These are phyloP conservation scores for Amanita thiersii DNA, from an alignment of 768 basidiomycete species.

Conservation along the genomic window DNA sequence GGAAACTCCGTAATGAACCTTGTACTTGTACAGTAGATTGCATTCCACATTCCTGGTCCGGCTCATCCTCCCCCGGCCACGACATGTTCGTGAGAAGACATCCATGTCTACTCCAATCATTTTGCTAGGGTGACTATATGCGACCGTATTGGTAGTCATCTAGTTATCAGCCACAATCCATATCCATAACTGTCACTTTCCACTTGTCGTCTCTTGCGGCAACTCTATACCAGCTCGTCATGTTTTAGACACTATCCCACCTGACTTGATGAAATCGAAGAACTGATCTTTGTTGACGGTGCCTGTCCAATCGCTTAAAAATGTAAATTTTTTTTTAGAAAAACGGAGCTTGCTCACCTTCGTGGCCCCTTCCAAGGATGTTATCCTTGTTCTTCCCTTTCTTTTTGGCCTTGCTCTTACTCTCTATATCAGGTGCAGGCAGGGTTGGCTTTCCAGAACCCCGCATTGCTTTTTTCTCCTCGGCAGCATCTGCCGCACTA, in stretches of 20 bases:
- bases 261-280: constrained; percentile 76
- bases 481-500: constrained; percentile 39
- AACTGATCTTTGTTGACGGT: constrained; percentile 65
- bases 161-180: too few species aligned
- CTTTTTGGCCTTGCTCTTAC: constrained; percentile 33
- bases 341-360: constrained; percentile 30
- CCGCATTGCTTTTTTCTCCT: constrained; percentile 50
- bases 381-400: constrained; percentile 51
- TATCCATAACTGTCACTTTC: too few species aligned
- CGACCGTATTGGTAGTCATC: too few species aligned
- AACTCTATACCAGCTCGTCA: constrained; percentile 22
- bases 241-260: constrained; percentile 68
- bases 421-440: constrained; percentile 52
- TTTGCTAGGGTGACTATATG: too few species aligned
- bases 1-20: too few species aligned
- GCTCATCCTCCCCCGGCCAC: too few species aligned
- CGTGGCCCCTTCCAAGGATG: constrained; percentile 45
- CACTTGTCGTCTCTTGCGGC: too few species aligned
- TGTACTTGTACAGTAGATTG: too few species aligned
- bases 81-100: too few species aligned
- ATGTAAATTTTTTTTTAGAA: constrained; percentile 4
- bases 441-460: constrained; percentile 71
- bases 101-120: too few species aligned
- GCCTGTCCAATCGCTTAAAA: constrained; percentile 24
- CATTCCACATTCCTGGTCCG: too few species aligned